A percentile compares a stretch with the other conserved stretches of the same genome.
Conservation (phyloP, 106 monocot species). For the Dendrobium huoshanense region DNA sequence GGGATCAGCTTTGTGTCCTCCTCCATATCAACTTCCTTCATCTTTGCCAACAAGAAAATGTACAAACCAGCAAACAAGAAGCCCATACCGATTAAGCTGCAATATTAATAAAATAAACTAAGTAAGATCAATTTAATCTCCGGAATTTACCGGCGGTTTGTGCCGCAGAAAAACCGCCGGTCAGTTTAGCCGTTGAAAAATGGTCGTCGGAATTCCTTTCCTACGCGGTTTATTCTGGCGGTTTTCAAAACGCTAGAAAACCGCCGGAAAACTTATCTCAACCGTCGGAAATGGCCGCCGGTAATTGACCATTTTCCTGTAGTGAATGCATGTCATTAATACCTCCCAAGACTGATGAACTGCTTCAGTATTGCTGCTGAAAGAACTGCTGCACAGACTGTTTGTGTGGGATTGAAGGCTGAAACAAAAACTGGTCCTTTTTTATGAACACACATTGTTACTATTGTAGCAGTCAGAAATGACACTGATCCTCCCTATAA, state of each 20-base stretch:
- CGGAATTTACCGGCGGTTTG: no score
- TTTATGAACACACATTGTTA: conserved; percentile 37
- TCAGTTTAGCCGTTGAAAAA: no score
- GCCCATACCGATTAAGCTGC: conserved; percentile 33
- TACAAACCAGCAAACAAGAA: conserved; percentile 48
- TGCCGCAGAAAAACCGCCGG: no score
- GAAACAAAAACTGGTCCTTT: conserved; percentile 49
- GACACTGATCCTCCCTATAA: conserved; percentile 24
- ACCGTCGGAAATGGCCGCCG: no score
- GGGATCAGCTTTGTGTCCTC: not conserved
- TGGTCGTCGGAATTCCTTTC: no score
- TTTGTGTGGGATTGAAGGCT: conserved; percentile 42
- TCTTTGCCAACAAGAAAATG: conserved; percentile 47
- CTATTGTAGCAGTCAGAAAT: conserved; percentile 13
- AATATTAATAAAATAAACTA: not conserved
- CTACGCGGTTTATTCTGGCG: no score
- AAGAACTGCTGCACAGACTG: conserved; percentile 32
- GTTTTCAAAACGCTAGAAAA: no score
- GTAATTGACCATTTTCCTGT: no score
- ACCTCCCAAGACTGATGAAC: conserved; percentile 33
- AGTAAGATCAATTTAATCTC: not conserved
- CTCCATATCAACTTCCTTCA: conserved; percentile 12
- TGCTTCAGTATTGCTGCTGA: conserved; percentile 28
- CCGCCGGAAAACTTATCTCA: no score
- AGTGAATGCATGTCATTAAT: not conserved